phyloP scores from a whole-genome alignment of 495 filamentous ascomycete species.

The Xylona heveae region DNA sequence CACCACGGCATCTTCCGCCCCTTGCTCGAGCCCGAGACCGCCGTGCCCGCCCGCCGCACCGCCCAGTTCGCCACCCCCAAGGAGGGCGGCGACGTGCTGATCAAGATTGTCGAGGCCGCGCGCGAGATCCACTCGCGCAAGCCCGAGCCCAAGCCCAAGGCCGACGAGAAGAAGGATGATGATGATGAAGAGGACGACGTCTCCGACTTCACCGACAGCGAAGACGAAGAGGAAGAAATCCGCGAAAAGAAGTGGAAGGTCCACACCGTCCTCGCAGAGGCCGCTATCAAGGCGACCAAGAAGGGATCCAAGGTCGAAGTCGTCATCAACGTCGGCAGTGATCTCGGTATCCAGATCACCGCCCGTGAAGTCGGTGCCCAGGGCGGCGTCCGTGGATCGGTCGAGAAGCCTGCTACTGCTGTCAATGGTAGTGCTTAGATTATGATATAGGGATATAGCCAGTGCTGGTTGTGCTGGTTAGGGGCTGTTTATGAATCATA shows the following conservation, averaged over 20 bases:
- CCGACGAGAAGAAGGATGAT: constrained; percentile 21
- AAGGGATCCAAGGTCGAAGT: constrained; percentile 85
- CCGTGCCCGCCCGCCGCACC: constrained; percentile 68
- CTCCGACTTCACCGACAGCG: constrained; percentile 36
- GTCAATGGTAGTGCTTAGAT: constrained; percentile 21
- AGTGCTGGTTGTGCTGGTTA: too few relatives aligned
- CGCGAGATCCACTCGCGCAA: constrained; percentile 80
- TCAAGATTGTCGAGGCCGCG: constrained; percentile 69
- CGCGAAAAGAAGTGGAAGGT: constrained; percentile 87
- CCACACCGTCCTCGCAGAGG: constrained; percentile 66
- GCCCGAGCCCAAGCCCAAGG: constrained; percentile 54
- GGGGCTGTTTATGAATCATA: too few relatives aligned
- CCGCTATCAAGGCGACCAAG: constrained; percentile 59
- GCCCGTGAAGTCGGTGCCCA: constrained; percentile 72
- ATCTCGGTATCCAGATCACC: constrained; percentile 57
- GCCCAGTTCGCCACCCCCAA: constrained; percentile 52
- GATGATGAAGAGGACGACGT: constrained; percentile 44
- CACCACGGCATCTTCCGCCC: constrained; percentile 47
- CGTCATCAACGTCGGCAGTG: constrained; percentile 61
- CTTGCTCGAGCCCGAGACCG: constrained; percentile 65
- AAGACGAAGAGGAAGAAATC: constrained; percentile 72
- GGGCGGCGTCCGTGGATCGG: constrained; percentile 55
- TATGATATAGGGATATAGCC: not conserved
- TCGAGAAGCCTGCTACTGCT: constrained; percentile 23
- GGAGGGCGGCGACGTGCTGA: constrained; percentile 64